Conservation (phyloP, 2,329 filamentous ascomycete species). For the Alternaria sp. region DNA sequence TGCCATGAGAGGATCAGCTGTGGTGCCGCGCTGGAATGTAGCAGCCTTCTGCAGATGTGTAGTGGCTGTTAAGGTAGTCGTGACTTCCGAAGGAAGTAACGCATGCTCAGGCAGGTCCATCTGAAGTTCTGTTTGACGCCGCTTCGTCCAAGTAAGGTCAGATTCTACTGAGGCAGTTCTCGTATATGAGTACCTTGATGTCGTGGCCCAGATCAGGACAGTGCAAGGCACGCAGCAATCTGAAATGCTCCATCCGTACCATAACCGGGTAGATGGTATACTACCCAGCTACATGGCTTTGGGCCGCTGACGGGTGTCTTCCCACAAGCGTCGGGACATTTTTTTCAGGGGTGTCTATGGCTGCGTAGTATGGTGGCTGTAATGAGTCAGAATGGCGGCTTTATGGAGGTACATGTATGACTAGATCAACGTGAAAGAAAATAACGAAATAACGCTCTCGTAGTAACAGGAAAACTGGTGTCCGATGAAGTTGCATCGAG, state of each 20-base stretch:
- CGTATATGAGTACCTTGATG: slow-evolving; percentile 2
- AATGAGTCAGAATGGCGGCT: neutral
- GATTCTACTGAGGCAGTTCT: neutral
- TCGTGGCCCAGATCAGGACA: neutral
- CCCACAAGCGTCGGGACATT: slow-evolving; percentile 5
- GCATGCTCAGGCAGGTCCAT: neutral
- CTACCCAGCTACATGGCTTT: slow-evolving; percentile 15
- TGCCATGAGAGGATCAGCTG: neutral
- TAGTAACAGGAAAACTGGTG: neutral
- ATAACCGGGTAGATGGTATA: slow-evolving; percentile 8
- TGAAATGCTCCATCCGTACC: neutral
- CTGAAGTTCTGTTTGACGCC: neutral
- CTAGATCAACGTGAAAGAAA: neutral
- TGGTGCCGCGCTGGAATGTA: slow-evolving; percentile 3
- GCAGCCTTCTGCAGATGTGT: slow-evolving; percentile 5
- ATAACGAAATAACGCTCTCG: neutral
- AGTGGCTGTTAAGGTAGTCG: slow-evolving; percentile 6
- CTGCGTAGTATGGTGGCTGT: slow-evolving; percentile 4
- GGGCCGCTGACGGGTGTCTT: slow-evolving; percentile 10
- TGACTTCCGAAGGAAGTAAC: slow-evolving; percentile 4
- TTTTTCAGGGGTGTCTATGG: slow-evolving; percentile 1
- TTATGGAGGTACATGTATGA: neutral
- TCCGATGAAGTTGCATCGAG: neutral
- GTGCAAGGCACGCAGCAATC: neutral
- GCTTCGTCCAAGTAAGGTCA: neutral